Base-by-base conservation (phyloP, 139 green algal species). In the Chlamydomonas incerta region DNA sequence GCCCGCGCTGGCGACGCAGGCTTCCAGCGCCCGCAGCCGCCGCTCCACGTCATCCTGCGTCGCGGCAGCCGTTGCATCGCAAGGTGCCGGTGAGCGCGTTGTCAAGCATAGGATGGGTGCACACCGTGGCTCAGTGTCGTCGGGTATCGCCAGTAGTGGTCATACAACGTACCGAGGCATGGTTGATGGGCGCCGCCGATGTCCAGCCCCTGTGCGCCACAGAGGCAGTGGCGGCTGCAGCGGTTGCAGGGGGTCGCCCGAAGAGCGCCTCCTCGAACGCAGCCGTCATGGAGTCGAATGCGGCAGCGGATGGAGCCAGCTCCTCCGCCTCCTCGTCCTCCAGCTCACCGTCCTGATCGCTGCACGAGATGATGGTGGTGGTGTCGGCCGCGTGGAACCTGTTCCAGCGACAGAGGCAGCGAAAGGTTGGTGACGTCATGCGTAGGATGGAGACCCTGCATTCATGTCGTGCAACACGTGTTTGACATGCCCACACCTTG, bases 341-440 rank as follows among this genome's bases (percentile, higher is more conserved):
- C 13, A 21, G n/a, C 8, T 50, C 77, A 26, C 66, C n/a, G 21
- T 33, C 35, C 4, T 68, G 66, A 17, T 67, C 79, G 6, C 34
- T 66, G 10, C 21, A 83, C 15, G 63, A 35, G 26, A 85, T 85
- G 79, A 85, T 85, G 79, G 79, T 85, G n/a, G 79, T 85, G 9
- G 79, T 66, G 3, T 85, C 79, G 1, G 79, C 79, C 0, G 79
- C 29, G 50, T 85, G 75, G 66, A 76, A 85, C 63, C 79, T 85
- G 41, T 50, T 50, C 41, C 5, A 50, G 41, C 8, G 41, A 50
- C n/a, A 50, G 8, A 13, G 41, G 41, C 41, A 50, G 41, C n/a
- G n/a, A n/a, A n/a, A n/a, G n/a, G n/a, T n/a, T n/a, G n/a, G n/a
- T n/a, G n/a, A n/a, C n/a, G n/a, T n/a, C n/a, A n/a, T n/a, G n/a